Percentiles rank a stretch among this genome's conserved stretches.
Conservation (phyloP, 78 protist species). For the Guillardia theta region DNA sequence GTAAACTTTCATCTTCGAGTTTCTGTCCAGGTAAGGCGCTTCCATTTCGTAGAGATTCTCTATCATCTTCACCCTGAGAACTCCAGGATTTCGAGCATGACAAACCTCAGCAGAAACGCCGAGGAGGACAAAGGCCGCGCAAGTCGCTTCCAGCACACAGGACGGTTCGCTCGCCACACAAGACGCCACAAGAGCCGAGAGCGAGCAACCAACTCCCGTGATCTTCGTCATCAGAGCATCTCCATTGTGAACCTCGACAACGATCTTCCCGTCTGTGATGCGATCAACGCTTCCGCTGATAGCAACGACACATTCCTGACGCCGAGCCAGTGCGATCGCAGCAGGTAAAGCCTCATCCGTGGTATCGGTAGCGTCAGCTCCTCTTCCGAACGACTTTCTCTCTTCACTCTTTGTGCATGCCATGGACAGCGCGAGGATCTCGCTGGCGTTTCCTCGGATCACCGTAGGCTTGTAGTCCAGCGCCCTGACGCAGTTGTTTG, state of each 20-base stretch:
- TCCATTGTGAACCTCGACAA: neutral
- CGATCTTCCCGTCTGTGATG: neutral
- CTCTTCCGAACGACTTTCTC: neutral
- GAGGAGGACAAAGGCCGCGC: no score
- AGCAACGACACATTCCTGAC: neutral
- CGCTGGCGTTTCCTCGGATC: constrained; percentile 13
- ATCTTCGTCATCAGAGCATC: neutral
- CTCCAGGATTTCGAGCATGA: no score
- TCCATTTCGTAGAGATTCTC: no score
- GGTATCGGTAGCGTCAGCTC: neutral
- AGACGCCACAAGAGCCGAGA: neutral
- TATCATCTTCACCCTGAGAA: no score
- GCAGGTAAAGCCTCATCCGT: neutral
- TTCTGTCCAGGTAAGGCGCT: no score
- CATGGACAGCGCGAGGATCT: neutral
- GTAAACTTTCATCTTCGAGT: no score
- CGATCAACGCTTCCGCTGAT: neutral
- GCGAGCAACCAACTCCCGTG: constrained; percentile 23
- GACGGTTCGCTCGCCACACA: neutral
- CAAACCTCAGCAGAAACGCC: no score
- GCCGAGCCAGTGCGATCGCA: neutral
- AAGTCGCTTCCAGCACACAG: no score
- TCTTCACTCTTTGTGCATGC: neutral
- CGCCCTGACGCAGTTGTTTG: neutral
- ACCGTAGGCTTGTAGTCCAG: neutral